Evolutionary conservation across 2,329 filamentous ascomycete genomes (phyloP), one percentile per base, ranked within the genome.

Genomic region (Aspergillus intermedius): DNA sequence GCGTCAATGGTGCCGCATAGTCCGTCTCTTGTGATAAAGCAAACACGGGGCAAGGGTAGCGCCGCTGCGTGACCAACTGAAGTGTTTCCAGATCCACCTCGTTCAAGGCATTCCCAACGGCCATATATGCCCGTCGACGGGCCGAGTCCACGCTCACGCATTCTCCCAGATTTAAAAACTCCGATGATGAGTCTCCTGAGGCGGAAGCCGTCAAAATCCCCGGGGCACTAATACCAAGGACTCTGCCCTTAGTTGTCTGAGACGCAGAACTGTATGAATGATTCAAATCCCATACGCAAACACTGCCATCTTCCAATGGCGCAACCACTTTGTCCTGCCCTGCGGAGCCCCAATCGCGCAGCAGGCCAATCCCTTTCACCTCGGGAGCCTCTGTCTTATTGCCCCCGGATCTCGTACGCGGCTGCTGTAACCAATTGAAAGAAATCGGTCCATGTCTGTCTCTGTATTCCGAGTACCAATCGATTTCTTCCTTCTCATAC

Each of bases 401-500:
- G 13, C 68, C 64, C 50, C 23, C 60, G 57, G 25, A 49, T 22
- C 37, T 21, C 17, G 8, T 40, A 19, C 48, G 55, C 4, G 85
- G 83, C 47, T 80, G 76, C 61, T 90, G 79, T 39, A 94, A 75
- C 91, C 91, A 96, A 58, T 79, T 84, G 46, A 89, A 74, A 12
- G 77, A 77, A n/a, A 89, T 76, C 0, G 84, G 83, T 1, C 82
- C 89, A 67, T 91, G 79, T 30, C 91, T 79, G 46, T 91, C 88
- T 53, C 94, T 85, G 62, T 90, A 95, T 67, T 96, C 91, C 48
- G 87, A 80, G 65, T 95, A 95, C 86, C 89, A 96, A 44, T 87
- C 82, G 17, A 91, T 76, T 37, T 74, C 75, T 68, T 96, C 90
- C 4, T 70, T 73, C 0, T 83, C 80, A 54, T 86, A 89, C 0